phyloP scores from a whole-genome alignment of 2,329 filamentous ascomycete genomes.

The Exophiala alcalophila region DNA sequence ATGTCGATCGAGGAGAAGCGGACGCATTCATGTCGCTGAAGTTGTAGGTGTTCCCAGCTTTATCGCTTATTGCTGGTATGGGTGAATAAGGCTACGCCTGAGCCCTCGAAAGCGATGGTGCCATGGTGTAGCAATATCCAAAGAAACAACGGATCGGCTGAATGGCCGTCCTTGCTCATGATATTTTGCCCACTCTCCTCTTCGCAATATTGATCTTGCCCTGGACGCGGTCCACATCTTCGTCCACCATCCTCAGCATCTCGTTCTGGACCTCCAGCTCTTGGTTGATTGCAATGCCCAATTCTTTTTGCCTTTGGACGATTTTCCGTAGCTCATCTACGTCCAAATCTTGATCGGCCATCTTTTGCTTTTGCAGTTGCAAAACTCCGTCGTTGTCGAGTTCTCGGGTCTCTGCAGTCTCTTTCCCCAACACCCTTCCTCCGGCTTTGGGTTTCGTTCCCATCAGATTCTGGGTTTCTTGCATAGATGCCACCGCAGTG shows the following conservation, averaged over 20 bases:
- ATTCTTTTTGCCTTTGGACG: constrained; percentile 58
- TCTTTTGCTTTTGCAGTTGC: constrained; percentile 61
- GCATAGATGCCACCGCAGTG: constrained; percentile 45
- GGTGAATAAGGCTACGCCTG: not conserved
- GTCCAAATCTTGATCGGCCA: constrained; percentile 60
- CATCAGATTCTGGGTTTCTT: constrained; percentile 46
- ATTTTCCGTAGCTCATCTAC: constrained; percentile 58
- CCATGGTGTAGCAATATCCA: not conserved
- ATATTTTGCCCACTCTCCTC: constrained; percentile 48
- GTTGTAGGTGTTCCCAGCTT: not conserved
- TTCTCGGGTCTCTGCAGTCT: constrained; percentile 61
- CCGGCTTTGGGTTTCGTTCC: constrained; percentile 37
- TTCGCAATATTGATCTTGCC: constrained; percentile 48
- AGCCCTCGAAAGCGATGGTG: no score
- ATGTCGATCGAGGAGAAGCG: constrained; percentile 11
- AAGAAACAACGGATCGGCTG: not conserved
- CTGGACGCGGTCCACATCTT: constrained; percentile 53
- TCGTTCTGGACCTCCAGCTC: constrained; percentile 62
- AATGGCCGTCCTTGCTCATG: constrained; percentile 32
- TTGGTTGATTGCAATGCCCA: constrained; percentile 61
- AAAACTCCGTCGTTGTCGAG: constrained; percentile 63
- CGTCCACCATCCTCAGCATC: constrained; percentile 57
- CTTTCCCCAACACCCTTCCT: constrained; percentile 51
- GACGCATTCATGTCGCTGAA: constrained; percentile 18
- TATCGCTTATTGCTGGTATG: not conserved